These are phyloP conservation scores for Dictyostelium citrinum DNA, from an alignment of 78 protist genomes.

Conservation along the genomic window DNA sequence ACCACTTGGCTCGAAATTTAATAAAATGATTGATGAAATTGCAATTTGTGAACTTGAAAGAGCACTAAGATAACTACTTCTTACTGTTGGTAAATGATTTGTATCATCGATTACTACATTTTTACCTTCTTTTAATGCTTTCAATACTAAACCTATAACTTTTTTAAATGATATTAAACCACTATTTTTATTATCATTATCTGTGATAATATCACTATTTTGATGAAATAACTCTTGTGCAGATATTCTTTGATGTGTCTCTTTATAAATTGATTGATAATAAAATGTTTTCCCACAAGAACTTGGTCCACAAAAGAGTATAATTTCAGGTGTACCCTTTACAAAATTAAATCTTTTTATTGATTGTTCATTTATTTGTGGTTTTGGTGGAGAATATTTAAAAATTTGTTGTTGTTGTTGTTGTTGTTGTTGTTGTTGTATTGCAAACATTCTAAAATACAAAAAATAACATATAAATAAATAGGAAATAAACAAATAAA, in stretches of 20 bases:
- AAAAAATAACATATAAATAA: neutral
- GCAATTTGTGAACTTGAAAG: neutral
- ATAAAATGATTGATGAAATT: neutral
- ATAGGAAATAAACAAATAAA: neutral
- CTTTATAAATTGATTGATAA: neutral
- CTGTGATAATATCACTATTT: neutral
- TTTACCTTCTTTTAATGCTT: slow-evolving; percentile 2
- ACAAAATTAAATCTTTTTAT: neutral
- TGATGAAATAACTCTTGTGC: slow-evolving; percentile 35
- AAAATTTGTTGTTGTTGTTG: neutral
- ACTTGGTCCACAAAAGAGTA: slow-evolving; percentile 39
- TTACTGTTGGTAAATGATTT: slow-evolving; percentile 34
- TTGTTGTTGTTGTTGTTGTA: neutral
- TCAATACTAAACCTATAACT: slow-evolving; percentile 4
- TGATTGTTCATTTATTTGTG: neutral
- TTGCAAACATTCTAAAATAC: neutral
- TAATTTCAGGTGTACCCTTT: slow-evolving; percentile 27
- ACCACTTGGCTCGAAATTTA: slow-evolving; percentile 26
- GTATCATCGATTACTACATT: slow-evolving; percentile 55
- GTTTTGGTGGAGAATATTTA: neutral
- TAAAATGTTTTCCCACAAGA: slow-evolving; percentile 26
- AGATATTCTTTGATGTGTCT: slow-evolving; percentile 39
- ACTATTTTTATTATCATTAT: neutral
- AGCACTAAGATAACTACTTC: slow-evolving; percentile 35
- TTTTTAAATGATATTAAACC: slow-evolving; percentile 1